Evolutionary conservation across 2,329 filamentous ascomycete species (phyloP).

Genomic region (Cucurbitaria berberidis): DNA sequence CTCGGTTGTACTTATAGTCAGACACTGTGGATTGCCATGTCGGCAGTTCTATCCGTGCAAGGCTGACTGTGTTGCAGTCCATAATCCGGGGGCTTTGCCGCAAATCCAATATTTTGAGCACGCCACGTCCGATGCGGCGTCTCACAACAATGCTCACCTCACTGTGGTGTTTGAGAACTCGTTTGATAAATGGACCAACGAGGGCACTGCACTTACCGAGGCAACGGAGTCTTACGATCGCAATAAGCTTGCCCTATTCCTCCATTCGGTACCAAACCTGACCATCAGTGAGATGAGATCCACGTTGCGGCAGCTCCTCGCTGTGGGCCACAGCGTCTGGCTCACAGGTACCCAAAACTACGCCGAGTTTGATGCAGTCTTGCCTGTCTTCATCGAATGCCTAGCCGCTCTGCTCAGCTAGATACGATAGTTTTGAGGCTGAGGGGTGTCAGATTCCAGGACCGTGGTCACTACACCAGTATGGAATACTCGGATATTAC

Average conservation of each 20-base stretch:
- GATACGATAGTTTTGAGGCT: conserved; percentile 1
- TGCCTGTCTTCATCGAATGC: conserved; percentile 22
- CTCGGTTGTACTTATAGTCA: conserved; percentile 10
- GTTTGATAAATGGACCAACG: conserved; percentile 19
- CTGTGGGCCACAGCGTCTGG: conserved; percentile 21
- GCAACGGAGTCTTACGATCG: conserved; percentile 20
- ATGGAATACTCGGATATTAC: background rate
- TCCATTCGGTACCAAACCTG: conserved; percentile 28
- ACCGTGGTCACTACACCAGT: background rate
- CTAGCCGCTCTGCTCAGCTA: conserved; percentile 21
- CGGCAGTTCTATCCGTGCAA: conserved; percentile 33
- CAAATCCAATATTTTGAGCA: conserved; percentile 24
- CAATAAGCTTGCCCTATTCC: conserved; percentile 19
- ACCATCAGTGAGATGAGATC: conserved; percentile 12
- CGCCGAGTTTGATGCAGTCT: conserved; percentile 24
- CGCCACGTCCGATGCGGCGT: conserved; percentile 6
- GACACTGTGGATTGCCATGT: conserved; percentile 7
- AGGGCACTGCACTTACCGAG: conserved; percentile 9
- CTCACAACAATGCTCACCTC: conserved; percentile 11
- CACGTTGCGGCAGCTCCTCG: conserved; percentile 20
- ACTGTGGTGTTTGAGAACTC: conserved; percentile 31
- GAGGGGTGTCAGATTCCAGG: conserved; percentile 1
- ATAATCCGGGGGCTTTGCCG: conserved; percentile 32
- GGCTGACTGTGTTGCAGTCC: conserved; percentile 32
- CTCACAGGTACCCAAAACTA: conserved; percentile 26